These are phyloP conservation scores for Daldinia sp. DNA, from an alignment of 2,329 filamentous ascomycete species.

Conservation along the genomic window DNA sequence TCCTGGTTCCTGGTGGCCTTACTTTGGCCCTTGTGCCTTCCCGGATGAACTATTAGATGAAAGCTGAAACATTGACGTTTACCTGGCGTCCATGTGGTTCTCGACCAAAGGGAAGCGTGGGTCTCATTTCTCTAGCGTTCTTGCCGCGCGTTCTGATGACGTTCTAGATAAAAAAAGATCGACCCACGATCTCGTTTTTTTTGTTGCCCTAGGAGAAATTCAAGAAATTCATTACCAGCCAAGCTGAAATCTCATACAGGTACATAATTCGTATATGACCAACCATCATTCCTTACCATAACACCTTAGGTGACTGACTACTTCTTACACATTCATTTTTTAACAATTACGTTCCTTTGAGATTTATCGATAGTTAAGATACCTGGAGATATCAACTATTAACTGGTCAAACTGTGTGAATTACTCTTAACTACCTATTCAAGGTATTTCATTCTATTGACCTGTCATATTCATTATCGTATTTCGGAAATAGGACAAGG, in stretches of 20 bases:
- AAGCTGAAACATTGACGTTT: constrained; percentile 13
- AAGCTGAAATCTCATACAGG: neutral
- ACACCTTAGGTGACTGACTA: neutral
- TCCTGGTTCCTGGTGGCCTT: constrained; percentile 1
- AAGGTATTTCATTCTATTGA: neutral
- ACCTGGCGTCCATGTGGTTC: neutral
- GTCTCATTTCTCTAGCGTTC: constrained; percentile 21
- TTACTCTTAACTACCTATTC: neutral
- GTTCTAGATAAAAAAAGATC: constrained; percentile 8
- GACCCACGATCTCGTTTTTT: neutral
- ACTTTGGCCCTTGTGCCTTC: constrained; percentile 14
- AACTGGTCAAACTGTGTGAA: neutral
- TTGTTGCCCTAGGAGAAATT: constrained; percentile 5
- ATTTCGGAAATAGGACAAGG: constrained; percentile 1
- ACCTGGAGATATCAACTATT: neutral
- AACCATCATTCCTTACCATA: constrained; percentile 8
- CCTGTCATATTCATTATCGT: neutral
- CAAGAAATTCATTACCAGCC: too few species aligned
- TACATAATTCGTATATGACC: neutral
- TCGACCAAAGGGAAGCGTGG: constrained; percentile 12
- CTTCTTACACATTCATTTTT: neutral
- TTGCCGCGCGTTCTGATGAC: constrained; percentile 15
- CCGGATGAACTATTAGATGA: constrained; percentile 20
- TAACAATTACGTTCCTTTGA: constrained; percentile 7
- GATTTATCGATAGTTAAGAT: neutral